Conservation (phyloP, 495 filamentous ascomycete species). For the Neurospora discreta region DNA sequence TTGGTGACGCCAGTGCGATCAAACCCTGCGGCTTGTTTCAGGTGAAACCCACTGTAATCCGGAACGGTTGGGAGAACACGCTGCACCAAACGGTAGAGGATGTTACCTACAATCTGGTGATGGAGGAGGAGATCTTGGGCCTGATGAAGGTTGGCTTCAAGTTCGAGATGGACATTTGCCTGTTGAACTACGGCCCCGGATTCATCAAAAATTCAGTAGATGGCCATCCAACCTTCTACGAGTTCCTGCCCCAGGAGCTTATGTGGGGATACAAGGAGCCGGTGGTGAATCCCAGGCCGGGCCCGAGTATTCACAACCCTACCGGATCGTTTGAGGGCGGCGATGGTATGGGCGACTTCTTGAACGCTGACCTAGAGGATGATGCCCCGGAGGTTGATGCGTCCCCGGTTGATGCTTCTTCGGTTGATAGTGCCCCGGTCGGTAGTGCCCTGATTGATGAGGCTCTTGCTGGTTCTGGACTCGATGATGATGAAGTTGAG, state of each 20-base stretch:
- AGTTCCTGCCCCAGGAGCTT: slow-evolving; percentile 58
- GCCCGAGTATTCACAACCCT: slow-evolving; percentile 21
- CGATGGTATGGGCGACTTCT: slow-evolving; percentile 10
- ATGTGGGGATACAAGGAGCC: slow-evolving; percentile 57
- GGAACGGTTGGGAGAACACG: slow-evolving; percentile 26
- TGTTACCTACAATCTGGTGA: slow-evolving; percentile 9
- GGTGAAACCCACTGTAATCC: slow-evolving; percentile 24
- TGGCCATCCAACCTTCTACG: slow-evolving; percentile 47
- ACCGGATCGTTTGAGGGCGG: slow-evolving; percentile 2
- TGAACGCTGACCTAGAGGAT: not conserved
- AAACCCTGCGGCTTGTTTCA: slow-evolving; percentile 26
- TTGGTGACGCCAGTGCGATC: slow-evolving; percentile 1
- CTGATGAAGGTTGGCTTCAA: slow-evolving; percentile 68
- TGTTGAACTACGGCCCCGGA: slow-evolving; percentile 47
- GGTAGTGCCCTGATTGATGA: not conserved
- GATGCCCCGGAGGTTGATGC: not conserved
- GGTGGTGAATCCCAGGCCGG: slow-evolving; percentile 22
- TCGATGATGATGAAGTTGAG: not conserved
- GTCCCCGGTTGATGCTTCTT: not conserved
- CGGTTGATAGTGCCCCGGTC: not conserved
- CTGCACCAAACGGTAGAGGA: slow-evolving; percentile 7
- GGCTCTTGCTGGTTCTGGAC: not conserved
- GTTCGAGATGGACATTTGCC: slow-evolving; percentile 50
- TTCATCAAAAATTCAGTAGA: slow-evolving; percentile 50
- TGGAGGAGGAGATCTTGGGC: slow-evolving; percentile 40